Conservation (phyloP, 176 grass and related monocot genomes). For the Oryza australiensis region DNA sequence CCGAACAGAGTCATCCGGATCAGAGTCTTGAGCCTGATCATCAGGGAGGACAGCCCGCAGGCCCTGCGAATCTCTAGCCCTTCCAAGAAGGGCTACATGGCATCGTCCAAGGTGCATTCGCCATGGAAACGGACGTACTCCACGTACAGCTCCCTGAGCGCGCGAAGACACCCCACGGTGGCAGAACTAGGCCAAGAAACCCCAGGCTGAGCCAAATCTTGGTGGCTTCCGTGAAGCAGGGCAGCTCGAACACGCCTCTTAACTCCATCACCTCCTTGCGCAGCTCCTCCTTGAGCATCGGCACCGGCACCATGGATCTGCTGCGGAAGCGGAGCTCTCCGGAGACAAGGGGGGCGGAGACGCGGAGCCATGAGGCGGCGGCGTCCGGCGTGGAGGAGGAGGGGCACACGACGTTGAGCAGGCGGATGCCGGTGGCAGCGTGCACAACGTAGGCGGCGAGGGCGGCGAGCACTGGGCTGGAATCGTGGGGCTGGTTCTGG, state of each 20-base stretch:
- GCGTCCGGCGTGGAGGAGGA: not conserved
- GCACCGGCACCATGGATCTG: not conserved
- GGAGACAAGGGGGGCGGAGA: not conserved
- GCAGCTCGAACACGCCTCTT: not conserved
- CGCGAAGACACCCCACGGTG: not conserved
- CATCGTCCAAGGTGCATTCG: not conserved
- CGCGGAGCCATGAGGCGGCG: not conserved
- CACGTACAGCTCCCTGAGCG: not conserved
- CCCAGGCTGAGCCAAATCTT: not conserved
- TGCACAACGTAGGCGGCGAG: too few relatives aligned
- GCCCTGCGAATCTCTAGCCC: not conserved
- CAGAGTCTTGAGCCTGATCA: not conserved
- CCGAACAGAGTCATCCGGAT: not conserved
- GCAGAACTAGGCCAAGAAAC: not conserved
- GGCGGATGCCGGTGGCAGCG: too few relatives aligned
- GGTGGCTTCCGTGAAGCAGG: slow-evolving; percentile 12
- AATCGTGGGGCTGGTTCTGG: not conserved
- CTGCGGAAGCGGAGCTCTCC: not conserved
- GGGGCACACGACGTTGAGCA: too few relatives aligned
- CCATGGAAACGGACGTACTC: not conserved
- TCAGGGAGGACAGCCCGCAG: not conserved
- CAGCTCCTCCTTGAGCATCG: not conserved
- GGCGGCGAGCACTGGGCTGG: too few relatives aligned
- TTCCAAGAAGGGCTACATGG: not conserved
- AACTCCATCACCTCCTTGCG: too few relatives aligned